A percentile compares a stretch with the other conserved stretches of the same genome.
Conservation (phyloP, 148 eudicot species). For the Rhododendron ovatum region DNA sequence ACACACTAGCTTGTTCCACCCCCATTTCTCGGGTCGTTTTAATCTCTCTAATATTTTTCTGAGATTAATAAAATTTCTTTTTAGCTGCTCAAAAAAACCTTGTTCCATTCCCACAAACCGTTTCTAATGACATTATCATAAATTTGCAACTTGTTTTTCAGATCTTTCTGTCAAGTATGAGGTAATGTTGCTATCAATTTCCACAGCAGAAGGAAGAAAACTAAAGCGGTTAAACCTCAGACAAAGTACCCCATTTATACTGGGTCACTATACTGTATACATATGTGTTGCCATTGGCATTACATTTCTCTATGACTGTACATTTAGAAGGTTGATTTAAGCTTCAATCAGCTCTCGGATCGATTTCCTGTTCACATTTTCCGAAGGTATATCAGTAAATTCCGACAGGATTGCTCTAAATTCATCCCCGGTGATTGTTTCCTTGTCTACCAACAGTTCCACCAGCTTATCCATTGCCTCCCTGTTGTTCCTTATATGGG, state of each 20-base stretch:
- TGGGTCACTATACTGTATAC: neutral
- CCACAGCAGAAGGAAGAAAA: neutral
- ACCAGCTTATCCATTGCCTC: constrained; percentile 72
- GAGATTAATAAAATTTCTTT: too few species aligned
- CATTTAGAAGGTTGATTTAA: constrained; percentile 15
- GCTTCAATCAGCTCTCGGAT: constrained; percentile 55
- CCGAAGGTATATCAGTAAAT: constrained; percentile 38
- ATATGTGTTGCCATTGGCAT: neutral
- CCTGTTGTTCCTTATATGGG: constrained; percentile 57
- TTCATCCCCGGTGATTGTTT: constrained; percentile 70
- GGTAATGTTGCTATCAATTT: neutral
- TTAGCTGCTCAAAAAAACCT: too few species aligned
- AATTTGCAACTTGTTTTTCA: neutral
- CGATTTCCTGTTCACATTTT: constrained; percentile 21
- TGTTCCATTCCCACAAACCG: neutral
- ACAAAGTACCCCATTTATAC: neutral
- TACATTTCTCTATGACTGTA: neutral
- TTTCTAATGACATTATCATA: neutral
- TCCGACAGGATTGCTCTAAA: constrained; percentile 66
- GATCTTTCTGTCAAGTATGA: neutral
- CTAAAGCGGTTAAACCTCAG: neutral
- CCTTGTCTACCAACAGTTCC: constrained; percentile 68
- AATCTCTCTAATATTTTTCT: too few species aligned
- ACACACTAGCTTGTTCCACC: neutral
- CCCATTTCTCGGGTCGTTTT: too few species aligned